Percentiles rank a stretch among this genome's conserved stretches.
Conservation (phyloP, 441 rosid species). For the Hura crepitans region DNA sequence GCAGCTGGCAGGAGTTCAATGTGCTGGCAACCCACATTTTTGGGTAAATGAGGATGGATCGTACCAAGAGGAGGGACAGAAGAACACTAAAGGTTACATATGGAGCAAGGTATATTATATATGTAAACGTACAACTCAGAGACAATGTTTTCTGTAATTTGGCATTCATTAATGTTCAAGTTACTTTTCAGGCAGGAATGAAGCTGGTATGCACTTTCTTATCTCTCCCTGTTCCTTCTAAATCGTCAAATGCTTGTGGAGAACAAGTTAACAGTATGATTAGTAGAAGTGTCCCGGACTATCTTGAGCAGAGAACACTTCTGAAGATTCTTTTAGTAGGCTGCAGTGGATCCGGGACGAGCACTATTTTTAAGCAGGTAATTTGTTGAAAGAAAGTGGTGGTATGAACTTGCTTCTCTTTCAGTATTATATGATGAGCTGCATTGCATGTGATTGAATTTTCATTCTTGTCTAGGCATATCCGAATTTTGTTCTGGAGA, state of each 20-base stretch:
- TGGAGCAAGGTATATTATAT: constrained; percentile 80
- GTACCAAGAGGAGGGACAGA: constrained; percentile 92
- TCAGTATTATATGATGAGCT: constrained; percentile 2
- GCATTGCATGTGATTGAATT: background rate
- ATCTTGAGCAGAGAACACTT: constrained; percentile 55
- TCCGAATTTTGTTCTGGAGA: background rate
- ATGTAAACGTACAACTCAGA: background rate
- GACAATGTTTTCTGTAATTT: background rate
- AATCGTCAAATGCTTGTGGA: constrained; percentile 43
- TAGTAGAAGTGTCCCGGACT: constrained; percentile 62
- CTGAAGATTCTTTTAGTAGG: constrained; percentile 84
- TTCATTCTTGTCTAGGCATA: background rate
- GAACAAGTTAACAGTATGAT: constrained; percentile 46
- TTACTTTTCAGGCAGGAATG: constrained; percentile 61
- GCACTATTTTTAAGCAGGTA: constrained; percentile 96
- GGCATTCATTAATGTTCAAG: constrained; percentile 12
- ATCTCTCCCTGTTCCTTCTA: constrained; percentile 76
- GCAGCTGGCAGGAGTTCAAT: constrained; percentile 93
- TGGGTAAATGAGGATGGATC: constrained; percentile 96
- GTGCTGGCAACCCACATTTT: constrained; percentile 94
- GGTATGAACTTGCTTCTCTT: constrained; percentile 16
- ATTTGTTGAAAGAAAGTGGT: constrained; percentile 22
- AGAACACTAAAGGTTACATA: constrained; percentile 68
- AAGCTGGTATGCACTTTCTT: constrained; percentile 73
- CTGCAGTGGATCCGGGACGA: constrained; percentile 77